Evolutionary conservation across 768 basidiomycete genomes (phyloP), one percentile per base, ranked within the genome.

Genomic region (Hericium coralloides): DNA sequence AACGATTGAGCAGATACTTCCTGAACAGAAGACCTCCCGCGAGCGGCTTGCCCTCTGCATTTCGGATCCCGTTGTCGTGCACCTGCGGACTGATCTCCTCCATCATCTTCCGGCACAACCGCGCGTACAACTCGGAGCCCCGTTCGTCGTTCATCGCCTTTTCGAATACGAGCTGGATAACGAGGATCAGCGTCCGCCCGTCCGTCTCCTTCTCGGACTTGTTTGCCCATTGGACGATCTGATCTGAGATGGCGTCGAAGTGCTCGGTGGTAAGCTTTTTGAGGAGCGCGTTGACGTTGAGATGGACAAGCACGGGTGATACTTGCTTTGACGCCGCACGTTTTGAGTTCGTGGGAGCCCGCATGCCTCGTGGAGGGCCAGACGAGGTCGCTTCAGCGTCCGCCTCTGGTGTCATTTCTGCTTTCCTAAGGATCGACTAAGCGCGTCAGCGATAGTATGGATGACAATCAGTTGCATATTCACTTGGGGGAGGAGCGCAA

Each of bases 81-180:
- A 98, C 91, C 59, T 87, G 84, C 26, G 85, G 76, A 56, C 86
- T 91, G 68, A 98, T 89, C 68, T 83, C 84, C 72, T 94, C 92
- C 89, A 95, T 91, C 83, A 97, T 89, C 80, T 92, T 91, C 62
- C 92, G 78, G 69, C 95, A 98, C 39, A 99, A 76, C 31, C 89
- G 85, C 31, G 95, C 95, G 70, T 99, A 98, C 92, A 98, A 97
- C 75, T 92, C 88, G 2, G 92, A 95, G 89, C 17, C 17, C n/a
- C 4, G 17, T 20, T 2, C 48, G 12, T 49, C 5, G 48, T 49
- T 20, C 4, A 12, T 20, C 5, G 48, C 48, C 23, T 4, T 20
- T 20, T 49, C 48, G n/a, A 49, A 49, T 3, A 49, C n/a, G 6
- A 49, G 48, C 5, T 12, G 48, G 48, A 49, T 20, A 14, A 49